phyloP scores from a whole-genome alignment of 495 filamentous ascomycete species.

The Aspergillus steynii region DNA sequence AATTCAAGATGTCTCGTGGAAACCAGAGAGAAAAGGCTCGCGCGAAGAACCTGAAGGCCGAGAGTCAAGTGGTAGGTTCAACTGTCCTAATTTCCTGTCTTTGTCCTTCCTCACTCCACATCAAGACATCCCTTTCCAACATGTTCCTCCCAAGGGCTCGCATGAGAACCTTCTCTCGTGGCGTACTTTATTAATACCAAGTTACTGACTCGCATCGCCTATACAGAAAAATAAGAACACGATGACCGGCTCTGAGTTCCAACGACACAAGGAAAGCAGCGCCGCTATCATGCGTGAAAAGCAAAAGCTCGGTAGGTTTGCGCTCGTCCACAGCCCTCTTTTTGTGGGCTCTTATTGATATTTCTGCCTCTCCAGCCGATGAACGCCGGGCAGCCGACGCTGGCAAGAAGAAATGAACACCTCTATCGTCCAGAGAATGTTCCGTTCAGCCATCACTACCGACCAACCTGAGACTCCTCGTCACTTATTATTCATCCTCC shows the following conservation, averaged over 20 bases:
- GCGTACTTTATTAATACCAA: conserved; percentile 12
- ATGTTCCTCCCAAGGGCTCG: too few relatives aligned
- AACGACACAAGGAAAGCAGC: conserved; percentile 70
- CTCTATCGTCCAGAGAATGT: background rate
- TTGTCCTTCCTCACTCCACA: background rate
- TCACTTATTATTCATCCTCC: too few relatives aligned
- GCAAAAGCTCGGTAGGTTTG: conserved; percentile 71
- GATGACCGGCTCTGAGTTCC: conserved; percentile 65
- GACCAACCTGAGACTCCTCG: background rate
- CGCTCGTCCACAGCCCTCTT: background rate
- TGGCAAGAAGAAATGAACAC: conserved; percentile 25
- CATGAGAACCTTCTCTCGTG: background rate
- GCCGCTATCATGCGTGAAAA: conserved; percentile 89
- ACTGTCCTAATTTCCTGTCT: conserved; percentile 4
- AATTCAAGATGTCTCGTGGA: conserved; percentile 76
- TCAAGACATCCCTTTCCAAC: background rate
- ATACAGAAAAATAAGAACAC: conserved; percentile 63
- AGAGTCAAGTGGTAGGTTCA: conserved; percentile 42
- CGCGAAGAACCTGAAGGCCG: conserved; percentile 74
- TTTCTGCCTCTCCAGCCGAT: conserved; percentile 9
- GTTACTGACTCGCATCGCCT: conserved; percentile 6
- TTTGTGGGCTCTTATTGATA: conserved; percentile 1
- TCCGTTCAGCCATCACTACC: background rate
- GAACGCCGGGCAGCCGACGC: conserved; percentile 21
- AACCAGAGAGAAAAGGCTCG: conserved; percentile 92